Evolutionary conservation across 2,329 filamentous ascomycete genomes (phyloP).

Genomic region (Fusarium albosuccineum): DNA sequence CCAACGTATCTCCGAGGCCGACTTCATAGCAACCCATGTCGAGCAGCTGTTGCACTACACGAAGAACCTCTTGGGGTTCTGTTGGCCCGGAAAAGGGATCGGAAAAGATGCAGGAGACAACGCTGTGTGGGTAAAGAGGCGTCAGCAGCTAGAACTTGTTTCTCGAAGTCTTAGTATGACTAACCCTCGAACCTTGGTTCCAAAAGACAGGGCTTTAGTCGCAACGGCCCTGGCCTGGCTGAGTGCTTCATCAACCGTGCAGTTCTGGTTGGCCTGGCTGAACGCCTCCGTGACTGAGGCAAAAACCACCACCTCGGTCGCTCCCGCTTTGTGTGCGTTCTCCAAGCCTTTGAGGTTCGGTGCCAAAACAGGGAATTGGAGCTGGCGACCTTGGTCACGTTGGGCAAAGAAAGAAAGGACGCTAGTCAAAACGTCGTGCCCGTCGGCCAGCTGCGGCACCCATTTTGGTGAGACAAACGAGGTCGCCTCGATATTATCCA

Average conservation of each 20-base stretch:
- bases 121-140: too few relatives aligned
- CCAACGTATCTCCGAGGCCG: conserved; percentile 28
- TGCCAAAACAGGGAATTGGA: conserved; percentile 4
- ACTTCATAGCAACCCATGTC: conserved; percentile 33
- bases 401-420: too few relatives aligned
- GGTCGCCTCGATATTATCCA: conserved; percentile 19
- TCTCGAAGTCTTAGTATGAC: background rate
- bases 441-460: conserved; percentile 27
- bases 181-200: conserved; percentile 25
- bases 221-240: conserved; percentile 10
- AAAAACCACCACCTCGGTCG: conserved; percentile 20
- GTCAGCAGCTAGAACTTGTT: too few relatives aligned
- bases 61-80: too few relatives aligned
- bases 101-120: conserved; percentile 21
- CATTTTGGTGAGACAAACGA: conserved; percentile 30
- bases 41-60: conserved; percentile 5
- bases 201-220: conserved; percentile 3
- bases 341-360: conserved; percentile 23
- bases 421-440: background rate
- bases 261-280: conserved; percentile 25
- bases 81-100: conserved; percentile 12
- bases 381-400: background rate
- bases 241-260: conserved; percentile 21
- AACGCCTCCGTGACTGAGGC: conserved; percentile 23
- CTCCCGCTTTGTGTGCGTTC: conserved; percentile 15